Evolutionary conservation across 345 rosid genomes (phyloP).

Genomic region (Hibiscus mutabilis): DNA sequence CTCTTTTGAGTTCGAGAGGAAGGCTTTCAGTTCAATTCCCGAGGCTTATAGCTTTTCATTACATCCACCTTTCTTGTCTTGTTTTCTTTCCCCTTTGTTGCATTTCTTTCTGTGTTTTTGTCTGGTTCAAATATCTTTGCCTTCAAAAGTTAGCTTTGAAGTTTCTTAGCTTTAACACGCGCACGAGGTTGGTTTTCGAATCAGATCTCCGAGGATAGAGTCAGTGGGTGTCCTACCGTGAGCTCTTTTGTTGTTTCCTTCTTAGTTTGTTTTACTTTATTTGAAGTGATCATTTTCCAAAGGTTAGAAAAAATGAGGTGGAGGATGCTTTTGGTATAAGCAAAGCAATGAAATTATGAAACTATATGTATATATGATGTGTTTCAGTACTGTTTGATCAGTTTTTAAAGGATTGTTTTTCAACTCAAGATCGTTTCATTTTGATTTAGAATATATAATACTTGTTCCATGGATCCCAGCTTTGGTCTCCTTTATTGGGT

Average conservation of each 20-base stretch:
- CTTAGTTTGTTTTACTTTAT: neutral
- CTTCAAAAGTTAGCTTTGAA: neutral
- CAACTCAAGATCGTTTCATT: constrained; percentile 2
- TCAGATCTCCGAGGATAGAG: constrained; percentile 28
- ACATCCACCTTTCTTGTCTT: neutral
- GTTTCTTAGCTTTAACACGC: neutral
- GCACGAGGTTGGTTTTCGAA: constrained; percentile 6
- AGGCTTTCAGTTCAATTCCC: constrained; percentile 46
- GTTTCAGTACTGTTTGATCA: constrained; percentile 6
- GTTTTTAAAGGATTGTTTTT: constrained; percentile 1
- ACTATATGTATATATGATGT: neutral
- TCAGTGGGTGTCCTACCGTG: constrained; percentile 4
- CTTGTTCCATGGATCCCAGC: neutral
- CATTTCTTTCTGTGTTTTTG: constrained; percentile 20
- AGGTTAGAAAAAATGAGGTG: neutral
- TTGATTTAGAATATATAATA: neutral
- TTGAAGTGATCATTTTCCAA: neutral
- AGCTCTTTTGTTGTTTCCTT: neutral
- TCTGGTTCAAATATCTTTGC: constrained; percentile 18
- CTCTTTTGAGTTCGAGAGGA: neutral
- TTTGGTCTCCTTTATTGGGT: too few species aligned
- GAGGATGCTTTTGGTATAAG: constrained; percentile 29
- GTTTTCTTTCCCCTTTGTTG: neutral
- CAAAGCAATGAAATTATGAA: constrained; percentile 16
- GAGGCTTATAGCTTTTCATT: constrained; percentile 35